Evolutionary conservation across 768 basidiomycete genomes (phyloP), one percentile per base, ranked within the genome.

Genomic region (Boletellus ananiceps): DNA sequence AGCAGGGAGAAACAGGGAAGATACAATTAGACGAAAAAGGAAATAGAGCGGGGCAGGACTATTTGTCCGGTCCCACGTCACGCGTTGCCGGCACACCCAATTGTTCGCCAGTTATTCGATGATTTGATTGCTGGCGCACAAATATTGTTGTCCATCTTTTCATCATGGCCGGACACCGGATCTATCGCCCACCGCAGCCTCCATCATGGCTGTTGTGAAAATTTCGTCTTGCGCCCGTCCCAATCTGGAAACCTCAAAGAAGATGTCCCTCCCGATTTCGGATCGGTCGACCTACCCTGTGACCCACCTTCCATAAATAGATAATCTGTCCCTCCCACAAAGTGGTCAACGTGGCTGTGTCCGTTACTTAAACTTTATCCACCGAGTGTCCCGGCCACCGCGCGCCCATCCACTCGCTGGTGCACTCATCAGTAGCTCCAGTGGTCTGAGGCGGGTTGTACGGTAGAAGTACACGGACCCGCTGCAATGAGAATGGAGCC

Each of bases 21-120:
- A 67, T 55, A 67, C 65, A 67, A 67, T 67, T 67, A 56, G 65
- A 68, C 61, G 52, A 59, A 65, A 67, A 65, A 60, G 65, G 65
- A 67, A 67, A 63, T 42, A 3, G 19, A 56, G 47, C 19, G 50
- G 54, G 51, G 40, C 36, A 49, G 21, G 42, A 25, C 36, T 11
- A 11, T 42, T 58, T 45, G 43, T 51, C 43, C 29, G 47, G 48
- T 57, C 40, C 46, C 56, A 63, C 57, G 59, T 67, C 59, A 25
- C 57, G 44, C 38, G 19, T 33, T 66, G 58, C 57, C 59, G 64
- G 58, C 51, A 55, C 33, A 51, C 52, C 48, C 52, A 69, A 67
- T 66, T 69, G 65, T 66, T 65, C 49, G 44, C 54, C 43, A 51
- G 54, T 57, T 50, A 52, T 60, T 44, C 3, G 19, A 19, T 25